A percentile compares a stretch with the other conserved stretches of the same genome.
These are phyloP conservation scores for Diaporthe caulivora DNA, from an alignment of 2,329 filamentous ascomycete genomes.

Conservation along the genomic window DNA sequence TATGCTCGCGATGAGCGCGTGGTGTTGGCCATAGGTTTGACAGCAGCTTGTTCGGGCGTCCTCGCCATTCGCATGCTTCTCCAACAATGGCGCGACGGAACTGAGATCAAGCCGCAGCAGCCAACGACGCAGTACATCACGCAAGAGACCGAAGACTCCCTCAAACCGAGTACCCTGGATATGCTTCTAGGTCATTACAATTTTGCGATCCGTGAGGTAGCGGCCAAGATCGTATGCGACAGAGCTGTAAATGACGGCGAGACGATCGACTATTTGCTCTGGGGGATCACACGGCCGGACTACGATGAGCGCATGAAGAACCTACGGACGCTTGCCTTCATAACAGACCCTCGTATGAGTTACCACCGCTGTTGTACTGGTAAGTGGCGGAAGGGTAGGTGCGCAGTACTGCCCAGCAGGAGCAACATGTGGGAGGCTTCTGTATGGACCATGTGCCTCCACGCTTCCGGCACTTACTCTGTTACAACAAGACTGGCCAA, in stretches of 20 bases:
- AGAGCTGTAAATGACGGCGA: constrained; percentile 69
- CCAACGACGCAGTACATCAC: constrained; percentile 80
- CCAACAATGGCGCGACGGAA: constrained; percentile 70
- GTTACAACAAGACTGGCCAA: neutral
- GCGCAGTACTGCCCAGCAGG: constrained; percentile 46
- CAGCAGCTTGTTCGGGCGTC: constrained; percentile 70
- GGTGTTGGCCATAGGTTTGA: constrained; percentile 62
- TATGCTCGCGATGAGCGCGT: constrained; percentile 64
- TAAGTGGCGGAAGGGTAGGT: constrained; percentile 39
- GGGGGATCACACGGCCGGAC: constrained; percentile 69
- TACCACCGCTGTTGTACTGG: constrained; percentile 41
- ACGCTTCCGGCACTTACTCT: constrained; percentile 11
- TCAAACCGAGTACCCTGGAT: constrained; percentile 74
- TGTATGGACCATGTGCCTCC: neutral
- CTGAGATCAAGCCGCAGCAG: constrained; percentile 73
- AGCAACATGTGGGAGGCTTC: constrained; percentile 43
- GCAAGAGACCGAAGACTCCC: constrained; percentile 79
- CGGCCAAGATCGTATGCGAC: constrained; percentile 69
- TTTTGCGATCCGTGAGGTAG: constrained; percentile 78
- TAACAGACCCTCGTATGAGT: constrained; percentile 62
- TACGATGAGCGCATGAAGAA: constrained; percentile 71
- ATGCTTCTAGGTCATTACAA: constrained; percentile 79
- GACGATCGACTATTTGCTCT: constrained; percentile 64
- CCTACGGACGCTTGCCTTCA: constrained; percentile 67
- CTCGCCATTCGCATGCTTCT: constrained; percentile 70